Conservation (phyloP, 768 basidiomycete genomes). For the Rhodotorula diobovata region DNA sequence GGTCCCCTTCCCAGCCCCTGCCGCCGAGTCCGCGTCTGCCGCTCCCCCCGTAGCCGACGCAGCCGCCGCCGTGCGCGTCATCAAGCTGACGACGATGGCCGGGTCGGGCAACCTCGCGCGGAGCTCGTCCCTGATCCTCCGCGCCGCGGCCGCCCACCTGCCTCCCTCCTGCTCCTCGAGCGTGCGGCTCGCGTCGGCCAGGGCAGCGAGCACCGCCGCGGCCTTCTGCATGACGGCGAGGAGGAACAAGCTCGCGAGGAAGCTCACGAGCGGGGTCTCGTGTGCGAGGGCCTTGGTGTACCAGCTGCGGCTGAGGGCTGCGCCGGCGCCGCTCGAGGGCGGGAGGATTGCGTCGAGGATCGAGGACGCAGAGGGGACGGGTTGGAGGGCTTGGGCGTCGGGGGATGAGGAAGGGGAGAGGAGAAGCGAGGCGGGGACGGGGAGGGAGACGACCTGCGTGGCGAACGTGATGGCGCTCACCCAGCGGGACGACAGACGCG, state of each 20-base stretch:
- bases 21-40: too few relatives aligned
- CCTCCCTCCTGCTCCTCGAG: constrained; percentile 64
- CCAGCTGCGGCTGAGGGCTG: constrained; percentile 58
- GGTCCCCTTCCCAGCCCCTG: too few relatives aligned
- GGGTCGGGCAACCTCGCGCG: constrained; percentile 69
- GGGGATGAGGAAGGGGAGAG: constrained; percentile 11
- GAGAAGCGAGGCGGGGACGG: constrained; percentile 49
- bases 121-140: constrained; percentile 63
- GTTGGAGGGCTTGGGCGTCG: constrained; percentile 55
- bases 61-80: constrained; percentile 28
- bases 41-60: not conserved
- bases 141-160: constrained; percentile 59
- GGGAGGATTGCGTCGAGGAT: constrained; percentile 79
- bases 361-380: constrained; percentile 66
- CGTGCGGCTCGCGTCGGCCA: constrained; percentile 53
- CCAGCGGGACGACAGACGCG: constrained; percentile 84
- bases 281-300: constrained; percentile 79
- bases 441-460: constrained; percentile 69
- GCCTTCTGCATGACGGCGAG: constrained; percentile 72
- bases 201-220: constrained; percentile 54
- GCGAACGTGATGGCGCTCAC: constrained; percentile 81
- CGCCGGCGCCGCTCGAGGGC: constrained; percentile 42
- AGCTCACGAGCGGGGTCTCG: constrained; percentile 69
- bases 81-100: constrained; percentile 73
- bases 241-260: constrained; percentile 73